A percentile compares a stretch with the other conserved stretches of the same genome.
phyloP scores from a whole-genome alignment of 176 grass and related monocot genomes.

The Cymbopogon citratus region DNA sequence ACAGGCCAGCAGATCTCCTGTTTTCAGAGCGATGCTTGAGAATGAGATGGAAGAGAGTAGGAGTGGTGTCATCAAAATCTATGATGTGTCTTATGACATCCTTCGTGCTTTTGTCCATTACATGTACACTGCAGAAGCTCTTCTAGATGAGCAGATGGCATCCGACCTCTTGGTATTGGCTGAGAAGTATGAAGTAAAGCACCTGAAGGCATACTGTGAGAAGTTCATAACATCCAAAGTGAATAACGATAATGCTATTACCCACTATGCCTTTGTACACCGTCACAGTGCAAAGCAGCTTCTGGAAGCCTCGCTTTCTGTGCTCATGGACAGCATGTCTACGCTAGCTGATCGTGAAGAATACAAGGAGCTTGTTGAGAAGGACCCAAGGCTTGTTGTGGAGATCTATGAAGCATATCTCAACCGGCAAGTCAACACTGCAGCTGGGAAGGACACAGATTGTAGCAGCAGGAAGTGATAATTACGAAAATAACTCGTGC shows the following conservation, averaged over 20 bases:
- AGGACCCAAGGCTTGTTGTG: conserved; percentile 84
- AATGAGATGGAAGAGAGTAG: conserved; percentile 95
- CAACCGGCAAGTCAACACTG: conserved; percentile 67
- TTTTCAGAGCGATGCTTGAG: conserved; percentile 95
- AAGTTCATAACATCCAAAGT: conserved; percentile 91
- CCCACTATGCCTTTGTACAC: conserved; percentile 68
- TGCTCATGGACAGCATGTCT: conserved; percentile 73
- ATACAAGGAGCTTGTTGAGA: conserved; percentile 87
- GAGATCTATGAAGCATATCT: conserved; percentile 93
- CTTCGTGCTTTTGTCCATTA: conserved; percentile 78
- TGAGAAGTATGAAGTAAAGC: conserved; percentile 92
- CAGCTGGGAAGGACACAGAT: conserved; percentile 44
- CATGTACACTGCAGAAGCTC: conserved; percentile 72
- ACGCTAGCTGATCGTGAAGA: conserved; percentile 63
- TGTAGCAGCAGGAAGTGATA: conserved; percentile 29
- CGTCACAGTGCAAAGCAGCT: conserved; percentile 74
- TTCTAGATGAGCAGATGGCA: conserved; percentile 71
- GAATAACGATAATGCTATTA: conserved; percentile 69
- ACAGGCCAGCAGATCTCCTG: conserved; percentile 86
- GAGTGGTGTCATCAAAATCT: conserved; percentile 85
- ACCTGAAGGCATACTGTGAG: conserved; percentile 75
- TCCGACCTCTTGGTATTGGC: conserved; percentile 75
- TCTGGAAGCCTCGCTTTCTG: conserved; percentile 62
- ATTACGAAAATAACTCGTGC: neutral
- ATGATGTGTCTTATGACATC: conserved; percentile 64